Evolutionary conservation across 2,329 filamentous ascomycete genomes (phyloP).

Genomic region (Torrubiella hemipterigena): DNA sequence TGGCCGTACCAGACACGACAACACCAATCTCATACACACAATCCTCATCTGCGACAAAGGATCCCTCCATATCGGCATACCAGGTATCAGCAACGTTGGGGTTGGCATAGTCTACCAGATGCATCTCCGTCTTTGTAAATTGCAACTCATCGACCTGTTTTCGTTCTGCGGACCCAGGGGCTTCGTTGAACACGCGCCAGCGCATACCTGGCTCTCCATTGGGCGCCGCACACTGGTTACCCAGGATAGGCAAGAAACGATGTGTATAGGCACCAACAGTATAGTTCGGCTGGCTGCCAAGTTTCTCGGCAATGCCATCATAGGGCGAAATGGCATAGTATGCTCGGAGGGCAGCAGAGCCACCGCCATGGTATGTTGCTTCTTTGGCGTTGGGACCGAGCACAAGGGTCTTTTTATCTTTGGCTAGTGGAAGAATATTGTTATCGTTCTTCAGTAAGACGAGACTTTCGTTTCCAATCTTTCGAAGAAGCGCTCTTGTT

Average conservation of each 20-base stretch:
- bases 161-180: conserved; percentile 33
- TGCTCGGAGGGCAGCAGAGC: conserved; percentile 45
- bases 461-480: conserved; percentile 55
- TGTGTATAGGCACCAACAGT: conserved; percentile 53
- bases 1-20: conserved; percentile 54
- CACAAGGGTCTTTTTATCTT: conserved; percentile 46
- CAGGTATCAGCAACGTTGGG: conserved; percentile 41
- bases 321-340: conserved; percentile 64
- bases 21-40: conserved; percentile 53
- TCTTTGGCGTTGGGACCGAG: conserved; percentile 46
- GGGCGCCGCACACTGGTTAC: conserved; percentile 34
- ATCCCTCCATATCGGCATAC: conserved; percentile 51
- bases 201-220: conserved; percentile 45
- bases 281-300: conserved; percentile 31
- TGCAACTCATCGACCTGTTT: conserved; percentile 37
- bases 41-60: conserved; percentile 46
- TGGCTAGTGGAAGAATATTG: conserved; percentile 48
- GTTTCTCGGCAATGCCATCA: conserved; percentile 52
- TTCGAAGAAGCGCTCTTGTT: conserved; percentile 50
- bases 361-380: conserved; percentile 49
- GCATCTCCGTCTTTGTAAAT: conserved; percentile 34
- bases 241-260: conserved; percentile 49
- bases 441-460: conserved; percentile 65
- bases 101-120: conserved; percentile 38
- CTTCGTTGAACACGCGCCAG: conserved; percentile 51